These are phyloP conservation scores for Xanthoconium separans DNA, from an alignment of 1,284 basidiomycete genomes.

Conservation along the genomic window DNA sequence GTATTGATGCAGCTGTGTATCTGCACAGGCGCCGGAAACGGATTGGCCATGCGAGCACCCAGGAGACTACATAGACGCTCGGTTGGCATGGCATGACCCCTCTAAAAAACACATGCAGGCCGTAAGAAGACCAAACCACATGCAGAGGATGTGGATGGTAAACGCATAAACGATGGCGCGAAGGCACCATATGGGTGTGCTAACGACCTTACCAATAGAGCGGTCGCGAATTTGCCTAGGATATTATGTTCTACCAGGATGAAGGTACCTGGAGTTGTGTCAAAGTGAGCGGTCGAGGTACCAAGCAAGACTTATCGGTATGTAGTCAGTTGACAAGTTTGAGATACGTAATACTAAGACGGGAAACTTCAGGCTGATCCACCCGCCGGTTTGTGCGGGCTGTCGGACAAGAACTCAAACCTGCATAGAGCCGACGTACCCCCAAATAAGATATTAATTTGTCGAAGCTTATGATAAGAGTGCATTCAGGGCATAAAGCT, in stretches of 20 bases:
- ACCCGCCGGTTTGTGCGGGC: constrained; percentile 2
- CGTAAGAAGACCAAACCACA: background rate
- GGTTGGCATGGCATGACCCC: background rate
- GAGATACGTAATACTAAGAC: background rate
- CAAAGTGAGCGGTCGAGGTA: background rate
- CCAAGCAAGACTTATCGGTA: background rate
- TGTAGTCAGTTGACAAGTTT: background rate
- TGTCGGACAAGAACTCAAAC: constrained; percentile 6
- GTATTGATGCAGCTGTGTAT: background rate
- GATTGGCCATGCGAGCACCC: background rate
- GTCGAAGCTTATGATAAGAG: constrained; percentile 12
- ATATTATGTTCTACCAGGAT: background rate
- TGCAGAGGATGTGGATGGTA: background rate
- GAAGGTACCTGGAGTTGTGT: background rate
- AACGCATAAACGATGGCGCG: background rate
- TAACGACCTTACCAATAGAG: background rate
- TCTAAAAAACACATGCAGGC: background rate
- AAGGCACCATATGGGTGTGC: background rate
- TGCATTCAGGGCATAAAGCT: background rate
- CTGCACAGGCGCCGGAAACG: background rate
- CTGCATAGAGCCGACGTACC: background rate
- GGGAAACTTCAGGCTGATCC: background rate
- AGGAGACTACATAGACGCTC: background rate
- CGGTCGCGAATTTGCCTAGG: background rate
- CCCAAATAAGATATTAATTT: constrained; percentile 12